These are phyloP conservation scores for Neurospora tetrasperma DNA, from an alignment of 495 filamentous ascomycete genomes.

Conservation along the genomic window DNA sequence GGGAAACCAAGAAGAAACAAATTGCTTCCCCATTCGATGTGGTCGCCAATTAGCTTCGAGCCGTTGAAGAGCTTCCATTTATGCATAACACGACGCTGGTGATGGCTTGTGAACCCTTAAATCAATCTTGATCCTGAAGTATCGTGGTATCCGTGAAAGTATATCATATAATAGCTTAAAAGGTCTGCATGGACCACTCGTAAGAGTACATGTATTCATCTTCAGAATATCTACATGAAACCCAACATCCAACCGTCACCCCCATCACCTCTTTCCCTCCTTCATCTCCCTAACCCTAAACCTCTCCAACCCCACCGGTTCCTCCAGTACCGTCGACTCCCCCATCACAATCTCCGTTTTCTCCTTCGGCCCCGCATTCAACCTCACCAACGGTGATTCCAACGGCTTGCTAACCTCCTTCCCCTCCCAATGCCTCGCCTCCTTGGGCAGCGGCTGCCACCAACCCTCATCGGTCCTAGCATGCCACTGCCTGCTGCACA, in stretches of 20 bases:
- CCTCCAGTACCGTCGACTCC: slow-evolving; percentile 29
- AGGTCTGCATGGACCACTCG: neutral
- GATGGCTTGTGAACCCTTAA: neutral
- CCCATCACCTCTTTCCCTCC: slow-evolving; percentile 5
- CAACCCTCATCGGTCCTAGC: slow-evolving; percentile 40
- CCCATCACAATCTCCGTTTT: slow-evolving; percentile 28
- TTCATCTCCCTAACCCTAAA: slow-evolving; percentile 20
- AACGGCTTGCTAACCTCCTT: slow-evolving; percentile 13
- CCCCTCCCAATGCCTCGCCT: slow-evolving; percentile 50
- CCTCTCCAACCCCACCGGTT: slow-evolving; percentile 31
- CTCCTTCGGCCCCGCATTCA: neutral
- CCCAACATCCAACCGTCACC: neutral
- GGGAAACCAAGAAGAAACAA: neutral
- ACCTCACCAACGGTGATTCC: neutral
- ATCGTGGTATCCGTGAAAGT: neutral
- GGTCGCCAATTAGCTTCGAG: neutral
- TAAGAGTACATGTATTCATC: neutral
- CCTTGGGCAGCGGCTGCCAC: slow-evolving; percentile 53
- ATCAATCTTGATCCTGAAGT: neutral
- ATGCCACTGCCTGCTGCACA: slow-evolving; percentile 57
- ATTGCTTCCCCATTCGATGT: neutral
- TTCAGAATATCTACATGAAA: neutral
- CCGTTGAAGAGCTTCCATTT: neutral
- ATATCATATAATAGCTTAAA: neutral
- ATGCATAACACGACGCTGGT: neutral